Evolutionary conservation across 139 green algal species (phyloP).

Genomic region (Parachlorella kessleri): DNA sequence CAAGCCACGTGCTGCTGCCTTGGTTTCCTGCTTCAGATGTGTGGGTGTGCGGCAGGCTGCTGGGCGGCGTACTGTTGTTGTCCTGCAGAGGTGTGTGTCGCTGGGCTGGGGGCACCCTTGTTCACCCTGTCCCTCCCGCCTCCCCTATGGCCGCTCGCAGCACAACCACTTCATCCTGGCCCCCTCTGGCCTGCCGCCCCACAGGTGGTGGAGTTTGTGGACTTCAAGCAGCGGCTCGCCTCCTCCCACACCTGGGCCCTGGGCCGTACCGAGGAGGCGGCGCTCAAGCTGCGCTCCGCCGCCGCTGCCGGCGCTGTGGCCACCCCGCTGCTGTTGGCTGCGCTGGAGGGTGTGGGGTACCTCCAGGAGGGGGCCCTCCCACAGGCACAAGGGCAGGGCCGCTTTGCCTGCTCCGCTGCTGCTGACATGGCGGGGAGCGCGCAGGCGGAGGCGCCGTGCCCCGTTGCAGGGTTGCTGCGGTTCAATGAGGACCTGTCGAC

Average conservation of each 20-base stretch:
- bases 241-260: slow-evolving; percentile 55
- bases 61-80: not conserved
- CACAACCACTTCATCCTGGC: too few species aligned
- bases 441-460: too few species aligned
- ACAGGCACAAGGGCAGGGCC: not conserved
- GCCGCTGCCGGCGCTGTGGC: not conserved
- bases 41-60: not conserved
- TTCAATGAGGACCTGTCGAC: slow-evolving; percentile 81
- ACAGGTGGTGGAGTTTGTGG: slow-evolving; percentile 84
- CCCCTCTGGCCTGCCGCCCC: not conserved
- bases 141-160: too few species aligned
- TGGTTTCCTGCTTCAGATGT: not conserved
- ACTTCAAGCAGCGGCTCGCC: slow-evolving; percentile 75
- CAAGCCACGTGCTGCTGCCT: too few species aligned
- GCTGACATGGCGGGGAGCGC: not conserved
- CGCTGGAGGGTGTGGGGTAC: not conserved
- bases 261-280: slow-evolving; percentile 35
- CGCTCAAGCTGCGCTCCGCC: slow-evolving; percentile 8
- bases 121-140: too few species aligned
- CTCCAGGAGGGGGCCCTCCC: too few species aligned
- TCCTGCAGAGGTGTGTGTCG: not conserved
- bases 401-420: not conserved
- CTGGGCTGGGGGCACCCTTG: too few species aligned
- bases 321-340: not conserved
- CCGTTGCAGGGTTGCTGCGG: too few species aligned